Evolutionary conservation across 805 yeast species (phyloP).

Genomic region (Yarrowia divulgata): DNA sequence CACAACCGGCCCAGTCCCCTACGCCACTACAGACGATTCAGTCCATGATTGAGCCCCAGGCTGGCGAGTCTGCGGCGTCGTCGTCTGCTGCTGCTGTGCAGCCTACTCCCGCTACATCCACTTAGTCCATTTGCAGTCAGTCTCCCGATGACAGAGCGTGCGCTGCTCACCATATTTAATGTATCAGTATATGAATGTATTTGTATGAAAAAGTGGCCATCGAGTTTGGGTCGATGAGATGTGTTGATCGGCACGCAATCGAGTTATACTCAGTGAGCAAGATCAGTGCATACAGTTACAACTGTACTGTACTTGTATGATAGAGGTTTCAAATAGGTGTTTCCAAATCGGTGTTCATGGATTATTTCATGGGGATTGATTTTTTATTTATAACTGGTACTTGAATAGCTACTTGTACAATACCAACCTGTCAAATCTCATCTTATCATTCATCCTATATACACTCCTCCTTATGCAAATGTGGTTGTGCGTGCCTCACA

Average conservation of each 20-base stretch:
- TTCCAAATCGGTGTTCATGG: too few species aligned
- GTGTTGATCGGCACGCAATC: too few species aligned
- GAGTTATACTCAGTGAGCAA: too few species aligned
- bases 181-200: slow-evolving; percentile 29
- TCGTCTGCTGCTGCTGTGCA: slow-evolving; percentile 2
- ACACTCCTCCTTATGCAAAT: slow-evolving; percentile 22
- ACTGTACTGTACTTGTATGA: too few species aligned
- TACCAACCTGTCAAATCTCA: too few species aligned
- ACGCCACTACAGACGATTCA: slow-evolving; percentile 6
- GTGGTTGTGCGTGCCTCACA: neutral
- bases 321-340: too few species aligned
- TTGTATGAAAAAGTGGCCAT: neutral
- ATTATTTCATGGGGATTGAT: too few species aligned
- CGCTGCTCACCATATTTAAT: slow-evolving; percentile 29
- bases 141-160: neutral
- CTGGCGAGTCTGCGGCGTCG: slow-evolving; percentile 11
- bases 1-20: too few species aligned
- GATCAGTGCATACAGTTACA: too few species aligned
- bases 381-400: too few species aligned
- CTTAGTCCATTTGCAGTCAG: slow-evolving; percentile 15
- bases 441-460: neutral
- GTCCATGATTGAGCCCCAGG: slow-evolving; percentile 29
- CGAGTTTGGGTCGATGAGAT: too few species aligned
- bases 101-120: slow-evolving; percentile 25
- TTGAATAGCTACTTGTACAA: too few species aligned